phyloP scores from a whole-genome alignment of 2,329 filamentous ascomycete genomes.

The Trichoderma cornu-damae region DNA sequence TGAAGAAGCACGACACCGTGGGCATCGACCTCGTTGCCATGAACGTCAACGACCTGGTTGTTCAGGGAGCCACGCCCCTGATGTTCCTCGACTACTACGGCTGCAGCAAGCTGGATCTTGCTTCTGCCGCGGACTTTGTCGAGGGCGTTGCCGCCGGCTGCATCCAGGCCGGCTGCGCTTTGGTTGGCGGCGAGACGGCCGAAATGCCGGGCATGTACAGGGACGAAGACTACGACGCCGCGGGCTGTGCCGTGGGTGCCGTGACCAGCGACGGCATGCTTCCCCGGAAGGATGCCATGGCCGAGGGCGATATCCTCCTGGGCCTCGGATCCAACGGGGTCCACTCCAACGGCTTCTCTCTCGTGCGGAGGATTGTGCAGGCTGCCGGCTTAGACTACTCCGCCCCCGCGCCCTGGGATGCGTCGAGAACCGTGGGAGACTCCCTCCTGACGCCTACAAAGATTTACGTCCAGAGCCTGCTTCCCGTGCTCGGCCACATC shows the following conservation, averaged over 20 bases:
- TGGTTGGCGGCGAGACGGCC: constrained; percentile 95
- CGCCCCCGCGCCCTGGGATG: constrained; percentile 71
- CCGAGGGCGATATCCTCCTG: constrained; percentile 74
- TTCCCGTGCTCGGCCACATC: constrained; percentile 63
- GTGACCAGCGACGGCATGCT: constrained; percentile 66
- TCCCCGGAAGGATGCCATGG: constrained; percentile 71
- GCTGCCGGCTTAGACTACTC: constrained; percentile 65
- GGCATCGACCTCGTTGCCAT: constrained; percentile 96
- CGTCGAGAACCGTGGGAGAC: constrained; percentile 58
- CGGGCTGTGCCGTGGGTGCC: constrained; percentile 82
- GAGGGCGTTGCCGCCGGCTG: constrained; percentile 87
- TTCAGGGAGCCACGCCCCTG: constrained; percentile 89
- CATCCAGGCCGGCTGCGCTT: constrained; percentile 74
- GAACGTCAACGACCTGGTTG: constrained; percentile 97
- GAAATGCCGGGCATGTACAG: constrained; percentile 97
- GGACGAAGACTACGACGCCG: constrained; percentile 85
- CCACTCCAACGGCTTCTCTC: constrained; percentile 95
- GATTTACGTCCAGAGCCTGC: constrained; percentile 83
- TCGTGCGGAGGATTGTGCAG: constrained; percentile 86
- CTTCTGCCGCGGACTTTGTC: constrained; percentile 77
- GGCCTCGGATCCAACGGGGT: constrained; percentile 81
- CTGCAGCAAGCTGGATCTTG: constrained; percentile 78
- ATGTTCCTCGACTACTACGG: constrained; percentile 99
- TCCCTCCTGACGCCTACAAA: constrained; percentile 82
- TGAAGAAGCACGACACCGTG: constrained; percentile 87